Evolutionary conservation across 2,329 filamentous ascomycete species (phyloP).

Genomic region (Aspergillus novoparasiticus): DNA sequence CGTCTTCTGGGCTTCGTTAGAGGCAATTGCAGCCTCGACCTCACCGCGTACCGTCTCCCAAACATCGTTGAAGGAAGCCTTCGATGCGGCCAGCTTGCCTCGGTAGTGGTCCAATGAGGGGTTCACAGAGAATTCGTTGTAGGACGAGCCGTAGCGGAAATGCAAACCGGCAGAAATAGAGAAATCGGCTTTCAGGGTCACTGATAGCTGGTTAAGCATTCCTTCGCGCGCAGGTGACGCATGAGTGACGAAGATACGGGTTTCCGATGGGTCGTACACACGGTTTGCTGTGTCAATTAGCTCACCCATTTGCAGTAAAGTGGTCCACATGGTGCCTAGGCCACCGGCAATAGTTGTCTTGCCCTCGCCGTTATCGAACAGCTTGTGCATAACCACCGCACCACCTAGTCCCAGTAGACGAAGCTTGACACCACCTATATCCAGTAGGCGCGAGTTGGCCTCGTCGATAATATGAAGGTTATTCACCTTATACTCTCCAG

Average conservation of each 20-base stretch:
- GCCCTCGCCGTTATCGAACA: conserved; percentile 98
- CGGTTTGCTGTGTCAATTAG: conserved; percentile 96
- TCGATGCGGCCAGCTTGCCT: conserved; percentile 95
- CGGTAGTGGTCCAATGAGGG: conserved; percentile 97
- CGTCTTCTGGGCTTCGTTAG: conserved; percentile 92
- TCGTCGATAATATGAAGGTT: conserved; percentile 99
- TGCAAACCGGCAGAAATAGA: conserved; percentile 96
- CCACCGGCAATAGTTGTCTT: conserved; percentile 97
- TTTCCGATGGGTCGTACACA: conserved; percentile 97
- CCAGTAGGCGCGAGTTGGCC: conserved; percentile 90
- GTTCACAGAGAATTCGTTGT: conserved; percentile 99
- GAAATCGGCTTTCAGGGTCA: conserved; percentile 96
- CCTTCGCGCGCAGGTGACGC: conserved; percentile 95
- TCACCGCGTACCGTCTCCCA: conserved; percentile 98
- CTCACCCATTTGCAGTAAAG: conserved; percentile 95
- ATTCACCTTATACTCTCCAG: conserved; percentile 94
- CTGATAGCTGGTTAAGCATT: conserved; percentile 94
- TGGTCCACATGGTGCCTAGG: conserved; percentile 99
- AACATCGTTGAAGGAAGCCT: conserved; percentile 97
- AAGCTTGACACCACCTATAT: conserved; percentile 94
- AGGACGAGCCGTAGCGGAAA: conserved; percentile 98
- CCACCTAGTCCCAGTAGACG: conserved; percentile 90
- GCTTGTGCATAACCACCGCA: conserved; percentile 98
- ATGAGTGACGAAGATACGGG: conserved; percentile 93
- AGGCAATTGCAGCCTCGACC: conserved; percentile 89